phyloP scores from a whole-genome alignment of 352 stramenopile genomes.

The Phytophthora vignae region DNA sequence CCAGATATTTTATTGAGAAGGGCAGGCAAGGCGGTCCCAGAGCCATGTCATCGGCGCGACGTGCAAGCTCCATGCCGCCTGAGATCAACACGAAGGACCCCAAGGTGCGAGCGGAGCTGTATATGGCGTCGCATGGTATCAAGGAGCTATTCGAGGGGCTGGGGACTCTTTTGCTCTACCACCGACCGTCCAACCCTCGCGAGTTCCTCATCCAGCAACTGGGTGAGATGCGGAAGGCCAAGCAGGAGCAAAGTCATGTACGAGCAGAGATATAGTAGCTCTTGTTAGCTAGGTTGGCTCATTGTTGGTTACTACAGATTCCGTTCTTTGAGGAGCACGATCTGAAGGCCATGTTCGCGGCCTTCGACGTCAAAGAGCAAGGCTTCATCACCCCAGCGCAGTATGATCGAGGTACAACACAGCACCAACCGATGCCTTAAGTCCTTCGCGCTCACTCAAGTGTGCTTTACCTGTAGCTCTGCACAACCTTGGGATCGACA shows the following conservation, averaged over 20 bases:
- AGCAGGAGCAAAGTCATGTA: constrained; percentile 67
- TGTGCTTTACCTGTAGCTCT: constrained; percentile 40
- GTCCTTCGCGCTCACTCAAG: too few species aligned
- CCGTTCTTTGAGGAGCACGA: constrained; percentile 81
- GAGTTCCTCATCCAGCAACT: constrained; percentile 71
- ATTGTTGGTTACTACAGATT: too few species aligned
- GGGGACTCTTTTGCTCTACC: constrained; percentile 70
- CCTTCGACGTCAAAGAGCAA: constrained; percentile 78
- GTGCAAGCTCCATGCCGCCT: constrained; percentile 11
- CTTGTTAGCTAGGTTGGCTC: too few species aligned
- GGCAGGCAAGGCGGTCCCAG: background rate
- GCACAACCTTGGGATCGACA: constrained; percentile 70
- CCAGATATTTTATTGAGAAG: background rate
- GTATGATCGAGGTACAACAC: constrained; percentile 68
- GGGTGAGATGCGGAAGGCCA: constrained; percentile 58
- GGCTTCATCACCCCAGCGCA: constrained; percentile 69
- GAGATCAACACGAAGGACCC: constrained; percentile 68
- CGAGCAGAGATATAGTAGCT: constrained; percentile 2
- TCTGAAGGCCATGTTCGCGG: constrained; percentile 76
- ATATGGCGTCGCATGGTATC: constrained; percentile 71
- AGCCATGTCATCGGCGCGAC: constrained; percentile 2
- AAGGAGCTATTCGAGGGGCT: constrained; percentile 75
- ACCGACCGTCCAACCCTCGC: constrained; percentile 66
- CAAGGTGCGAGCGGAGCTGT: constrained; percentile 67
- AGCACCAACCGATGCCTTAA: too few species aligned